These are phyloP conservation scores for Gelatoporia subvermispora DNA, from an alignment of 768 basidiomycete species.

Conservation along the genomic window DNA sequence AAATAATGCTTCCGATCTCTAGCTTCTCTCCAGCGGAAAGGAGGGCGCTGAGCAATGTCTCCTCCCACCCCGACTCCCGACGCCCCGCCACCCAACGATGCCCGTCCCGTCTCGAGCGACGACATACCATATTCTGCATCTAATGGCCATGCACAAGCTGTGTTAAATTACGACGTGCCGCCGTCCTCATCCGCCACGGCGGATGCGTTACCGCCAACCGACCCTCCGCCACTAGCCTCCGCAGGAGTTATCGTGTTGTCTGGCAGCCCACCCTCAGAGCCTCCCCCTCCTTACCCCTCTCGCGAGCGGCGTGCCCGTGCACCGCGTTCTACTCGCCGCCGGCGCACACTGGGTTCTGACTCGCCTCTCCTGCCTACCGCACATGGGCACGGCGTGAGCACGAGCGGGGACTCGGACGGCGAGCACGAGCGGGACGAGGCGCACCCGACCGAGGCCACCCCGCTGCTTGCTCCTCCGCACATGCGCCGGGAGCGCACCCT, in stretches of 20 bases:
- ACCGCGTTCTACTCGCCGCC: conserved; percentile 26
- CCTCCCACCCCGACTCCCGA: no score
- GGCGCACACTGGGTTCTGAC: conserved; percentile 24
- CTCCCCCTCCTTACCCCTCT: conserved; percentile 70
- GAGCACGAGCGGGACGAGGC: conserved; percentile 10
- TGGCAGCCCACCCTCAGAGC: conserved; percentile 36
- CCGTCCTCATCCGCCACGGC: conserved; percentile 33
- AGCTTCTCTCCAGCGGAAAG: neutral
- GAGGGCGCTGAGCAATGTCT: no score
- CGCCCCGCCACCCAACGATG: no score
- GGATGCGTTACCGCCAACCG: no score
- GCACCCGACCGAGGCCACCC: conserved; percentile 43
- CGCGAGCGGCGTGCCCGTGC: conserved; percentile 37
- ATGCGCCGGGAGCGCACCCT: conserved; percentile 43
- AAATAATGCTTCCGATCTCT: no score
- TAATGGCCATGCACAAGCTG: no score
- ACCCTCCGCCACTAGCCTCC: conserved; percentile 69
- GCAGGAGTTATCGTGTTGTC: no score
- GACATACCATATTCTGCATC: no score
- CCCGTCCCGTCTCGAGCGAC: no score
- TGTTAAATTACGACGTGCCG: conserved; percentile 15
- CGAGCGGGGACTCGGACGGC: conserved; percentile 16
- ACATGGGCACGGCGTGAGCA: conserved; percentile 17
- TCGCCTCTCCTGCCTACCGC: conserved; percentile 26
- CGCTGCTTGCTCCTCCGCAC: conserved; percentile 31